These are phyloP conservation scores for Tetradesmus lagerheimii DNA, from an alignment of 139 green algal genomes.

Conservation along the genomic window DNA sequence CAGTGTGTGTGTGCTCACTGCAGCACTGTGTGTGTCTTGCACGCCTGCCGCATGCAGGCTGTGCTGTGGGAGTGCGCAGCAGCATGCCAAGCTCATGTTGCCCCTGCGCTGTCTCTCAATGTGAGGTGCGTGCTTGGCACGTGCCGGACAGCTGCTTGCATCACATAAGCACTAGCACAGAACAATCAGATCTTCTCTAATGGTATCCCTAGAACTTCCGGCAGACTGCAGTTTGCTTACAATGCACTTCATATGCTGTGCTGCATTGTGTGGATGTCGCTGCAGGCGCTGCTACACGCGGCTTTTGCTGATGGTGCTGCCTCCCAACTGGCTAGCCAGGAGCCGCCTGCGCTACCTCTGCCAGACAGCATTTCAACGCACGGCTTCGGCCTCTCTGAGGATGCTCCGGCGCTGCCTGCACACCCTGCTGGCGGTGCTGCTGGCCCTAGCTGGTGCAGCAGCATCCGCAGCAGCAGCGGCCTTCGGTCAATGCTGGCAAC, in stretches of 20 bases:
- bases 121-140: not conserved
- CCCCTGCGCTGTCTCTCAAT: not conserved
- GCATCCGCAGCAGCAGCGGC: not conserved
- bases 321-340: not conserved
- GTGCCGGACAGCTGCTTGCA: not conserved
- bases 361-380: not conserved
- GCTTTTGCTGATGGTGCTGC: slow-evolving; percentile 8
- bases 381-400: not conserved
- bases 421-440: not conserved
- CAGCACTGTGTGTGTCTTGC: not conserved
- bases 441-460: not conserved
- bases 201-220: no score
- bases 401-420: not conserved
- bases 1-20: not conserved
- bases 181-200: no score
- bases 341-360: slow-evolving; percentile 10
- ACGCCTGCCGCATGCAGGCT: not conserved
- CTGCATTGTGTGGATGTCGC: not conserved
- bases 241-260: not conserved
- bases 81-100: not conserved
- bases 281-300: not conserved
- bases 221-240: not conserved
- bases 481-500: not conserved
- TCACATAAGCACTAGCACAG: no score
- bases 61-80: not conserved